Conservation (phyloP, 176 grass and related monocot species). For the Carex pumila region DNA sequence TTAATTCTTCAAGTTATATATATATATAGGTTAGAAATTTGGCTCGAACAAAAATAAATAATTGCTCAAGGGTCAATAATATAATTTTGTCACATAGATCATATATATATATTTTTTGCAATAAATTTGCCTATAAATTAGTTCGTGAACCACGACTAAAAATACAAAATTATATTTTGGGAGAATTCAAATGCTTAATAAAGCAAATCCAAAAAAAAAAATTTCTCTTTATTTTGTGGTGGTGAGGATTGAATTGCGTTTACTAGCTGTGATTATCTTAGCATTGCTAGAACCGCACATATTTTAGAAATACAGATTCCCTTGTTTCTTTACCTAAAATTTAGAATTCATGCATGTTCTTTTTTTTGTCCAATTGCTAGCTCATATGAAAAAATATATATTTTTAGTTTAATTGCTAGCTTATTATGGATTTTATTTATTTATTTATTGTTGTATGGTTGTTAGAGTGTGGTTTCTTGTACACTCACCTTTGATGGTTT, state of each 20-base stretch:
- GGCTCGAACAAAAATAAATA: too few species aligned
- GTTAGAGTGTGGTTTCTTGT: neutral
- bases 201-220: too few species aligned
- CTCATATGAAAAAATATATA: neutral
- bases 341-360: neutral
- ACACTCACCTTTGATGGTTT: neutral
- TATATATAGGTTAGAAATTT: too few species aligned
- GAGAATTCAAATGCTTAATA: neutral
- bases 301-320: neutral
- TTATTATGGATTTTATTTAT: neutral
- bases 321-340: neutral
- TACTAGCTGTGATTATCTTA: neutral
- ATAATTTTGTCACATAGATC: too few species aligned
- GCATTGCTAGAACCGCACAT: neutral
- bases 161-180: neutral
- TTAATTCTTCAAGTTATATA: too few species aligned
- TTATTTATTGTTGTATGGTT: neutral
- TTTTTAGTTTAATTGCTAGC: neutral
- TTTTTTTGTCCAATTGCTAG: neutral
- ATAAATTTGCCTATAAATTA: neutral
- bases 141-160: neutral
- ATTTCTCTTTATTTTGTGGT: neutral
- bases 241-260: neutral
- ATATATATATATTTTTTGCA: too few species aligned
- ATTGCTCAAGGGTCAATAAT: too few species aligned